Conservation (phyloP, 805 yeast species). For the Candida piceae region DNA sequence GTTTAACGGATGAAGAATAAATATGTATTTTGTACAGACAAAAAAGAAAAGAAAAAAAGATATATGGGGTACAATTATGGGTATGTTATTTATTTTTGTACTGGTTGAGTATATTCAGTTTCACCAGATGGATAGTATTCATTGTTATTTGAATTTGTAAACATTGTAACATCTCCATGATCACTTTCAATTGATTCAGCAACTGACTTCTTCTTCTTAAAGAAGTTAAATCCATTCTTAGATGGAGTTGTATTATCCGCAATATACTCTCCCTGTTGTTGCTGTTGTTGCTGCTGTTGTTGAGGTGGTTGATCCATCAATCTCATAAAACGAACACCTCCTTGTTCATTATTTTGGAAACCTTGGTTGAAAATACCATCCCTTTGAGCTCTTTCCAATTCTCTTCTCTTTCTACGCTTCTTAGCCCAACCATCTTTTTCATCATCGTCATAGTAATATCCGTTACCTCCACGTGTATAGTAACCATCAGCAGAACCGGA, state of each 20-base stretch:
- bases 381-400: not conserved
- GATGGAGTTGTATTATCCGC: no score
- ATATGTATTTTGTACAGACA: no score
- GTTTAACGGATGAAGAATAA: not conserved
- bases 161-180: no score
- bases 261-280: not conserved
- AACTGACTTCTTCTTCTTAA: conserved; percentile 1
- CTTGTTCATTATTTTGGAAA: conserved; percentile 1
- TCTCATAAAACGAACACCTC: conserved; percentile 13
- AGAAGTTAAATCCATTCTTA: conserved; percentile 3
- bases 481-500: no score
- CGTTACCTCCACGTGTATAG: conserved; percentile 1
- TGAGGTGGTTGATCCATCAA: no score
- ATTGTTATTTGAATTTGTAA: no score
- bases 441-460: not conserved
- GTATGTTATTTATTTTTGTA: no score
- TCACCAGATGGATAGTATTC: no score
- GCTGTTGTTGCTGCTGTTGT: not conserved
- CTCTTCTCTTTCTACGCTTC: conserved; percentile 10
- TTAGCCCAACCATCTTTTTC: conserved; percentile 2
- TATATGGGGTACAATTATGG: no score
- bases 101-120: no score
- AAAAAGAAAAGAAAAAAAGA: no score
- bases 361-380: conserved; percentile 1
- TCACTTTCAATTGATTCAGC: no score